Base-by-base conservation (phyloP, 768 basidiomycete species). In the Podaxis sp. region DNA sequence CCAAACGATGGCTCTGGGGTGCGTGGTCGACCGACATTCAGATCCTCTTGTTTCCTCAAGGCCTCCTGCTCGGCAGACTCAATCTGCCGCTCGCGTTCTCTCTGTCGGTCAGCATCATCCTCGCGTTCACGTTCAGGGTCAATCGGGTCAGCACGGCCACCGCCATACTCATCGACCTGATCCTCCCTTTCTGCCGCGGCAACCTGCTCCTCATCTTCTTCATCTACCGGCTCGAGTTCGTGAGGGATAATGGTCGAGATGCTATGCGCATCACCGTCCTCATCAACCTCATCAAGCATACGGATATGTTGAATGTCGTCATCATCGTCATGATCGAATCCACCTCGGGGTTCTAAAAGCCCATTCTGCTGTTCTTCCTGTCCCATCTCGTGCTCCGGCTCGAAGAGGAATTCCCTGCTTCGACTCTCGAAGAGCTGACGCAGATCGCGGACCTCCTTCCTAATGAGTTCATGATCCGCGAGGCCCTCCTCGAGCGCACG, bases 401-500 rank as follows among this genome's bases (percentile, higher is more conserved):
- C 67, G 7, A 65, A 33, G 58, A 71, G 65, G 0, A 66, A 71
- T 56, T 88, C 86, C 17, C 80, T 78, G 68, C 85, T 81, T 50
- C 84, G 83, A 61, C 83, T 81, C 65, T 91, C 89, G 76, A 94
- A 84, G 68, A 90, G 74, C 53, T 90, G 88, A 13, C 90, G 80
- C 56, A 99, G 78, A 2, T 80, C 77, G 40, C 83, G 77, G 2
- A 99, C 86, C 68, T 99, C 95, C 30, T 80, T 78, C 73, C 90
- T 90, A 70, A 97, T 85, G 7, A 77, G 78, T 62, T 97, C 95
- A 67, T 98, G 94, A 75, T 97, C 95, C 1, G 82, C 81, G 41
- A 96, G 79, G 65, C 92, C 84, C 33, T 81, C 84, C 69, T 98
- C 96, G 41, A 99, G 78, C 26, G 88, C 87, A 44, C 88, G 86